phyloP scores from a whole-genome alignment of 108 stramenopile species.

The Nitzschia putrida region DNA sequence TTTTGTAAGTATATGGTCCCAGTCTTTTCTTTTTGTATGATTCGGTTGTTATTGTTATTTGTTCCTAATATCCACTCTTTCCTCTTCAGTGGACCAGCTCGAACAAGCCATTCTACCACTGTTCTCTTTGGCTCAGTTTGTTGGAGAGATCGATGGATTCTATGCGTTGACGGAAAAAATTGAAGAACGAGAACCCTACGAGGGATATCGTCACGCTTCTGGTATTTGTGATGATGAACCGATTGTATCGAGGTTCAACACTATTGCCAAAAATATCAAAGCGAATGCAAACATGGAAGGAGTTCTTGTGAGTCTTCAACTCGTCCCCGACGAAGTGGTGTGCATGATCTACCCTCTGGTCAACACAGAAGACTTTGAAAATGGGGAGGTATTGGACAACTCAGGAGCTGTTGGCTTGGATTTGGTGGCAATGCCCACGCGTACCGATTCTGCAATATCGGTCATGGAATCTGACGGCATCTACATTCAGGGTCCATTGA shows the following conservation, averaged over 20 bases:
- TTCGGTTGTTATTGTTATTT: not conserved
- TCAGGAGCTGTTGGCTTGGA: conserved; percentile 32
- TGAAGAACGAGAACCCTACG: not conserved
- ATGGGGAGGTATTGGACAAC: conserved; percentile 27
- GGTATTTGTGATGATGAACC: conserved; percentile 37
- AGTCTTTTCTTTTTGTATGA: not conserved
- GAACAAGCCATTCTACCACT: conserved; percentile 43
- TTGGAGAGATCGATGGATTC: conserved; percentile 30
- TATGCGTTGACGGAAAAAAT: conserved; percentile 25
- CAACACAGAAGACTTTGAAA: conserved; percentile 49
- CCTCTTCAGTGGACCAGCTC: conserved; percentile 28
- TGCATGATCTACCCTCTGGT: conserved; percentile 37
- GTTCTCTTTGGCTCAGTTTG: conserved; percentile 47
- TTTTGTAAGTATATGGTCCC: conserved; percentile 20
- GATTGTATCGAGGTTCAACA: conserved; percentile 17
- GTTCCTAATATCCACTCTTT: not conserved
- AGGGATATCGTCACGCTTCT: conserved; percentile 35
- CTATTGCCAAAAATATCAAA: conserved; percentile 41
- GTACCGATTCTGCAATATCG: conserved; percentile 22
- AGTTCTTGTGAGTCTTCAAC: conserved; percentile 38
- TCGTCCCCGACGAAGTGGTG: conserved; percentile 40
- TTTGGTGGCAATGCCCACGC: conserved; percentile 26
- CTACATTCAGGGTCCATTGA: conserved; percentile 57
- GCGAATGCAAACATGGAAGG: conserved; percentile 35
- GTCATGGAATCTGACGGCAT: conserved; percentile 38